Evolutionary conservation across 257 asterid genomes (phyloP).

Genomic region (Salvia hispanica): DNA sequence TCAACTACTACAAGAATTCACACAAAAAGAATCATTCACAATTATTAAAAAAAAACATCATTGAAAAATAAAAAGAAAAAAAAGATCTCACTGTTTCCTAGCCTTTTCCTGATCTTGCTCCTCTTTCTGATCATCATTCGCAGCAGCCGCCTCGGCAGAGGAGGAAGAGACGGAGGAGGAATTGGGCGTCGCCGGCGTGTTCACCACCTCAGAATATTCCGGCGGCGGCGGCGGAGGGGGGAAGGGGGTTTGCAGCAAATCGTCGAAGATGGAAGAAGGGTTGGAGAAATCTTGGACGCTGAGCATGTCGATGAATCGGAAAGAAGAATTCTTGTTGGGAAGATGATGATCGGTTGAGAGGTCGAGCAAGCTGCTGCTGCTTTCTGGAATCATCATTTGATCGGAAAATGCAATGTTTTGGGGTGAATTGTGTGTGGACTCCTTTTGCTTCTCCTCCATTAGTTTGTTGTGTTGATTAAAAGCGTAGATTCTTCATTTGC

Average conservation of each 20-base stretch:
- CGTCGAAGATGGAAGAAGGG: constrained; percentile 43
- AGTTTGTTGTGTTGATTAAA: constrained; percentile 9
- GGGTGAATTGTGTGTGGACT: not conserved
- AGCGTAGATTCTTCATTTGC: constrained; percentile 45
- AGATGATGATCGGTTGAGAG: constrained; percentile 13
- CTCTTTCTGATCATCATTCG: constrained; percentile 38
- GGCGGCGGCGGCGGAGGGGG: constrained; percentile 22
- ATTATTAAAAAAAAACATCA: not conserved
- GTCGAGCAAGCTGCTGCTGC: constrained; percentile 24
- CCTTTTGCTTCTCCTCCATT: constrained; percentile 42
- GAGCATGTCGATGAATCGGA: constrained; percentile 42
- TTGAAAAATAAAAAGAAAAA: not conserved
- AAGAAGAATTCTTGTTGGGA: constrained; percentile 9
- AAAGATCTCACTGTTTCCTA: constrained; percentile 50
- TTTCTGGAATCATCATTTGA: constrained; percentile 29
- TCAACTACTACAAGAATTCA: no score
- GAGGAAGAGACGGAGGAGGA: constrained; percentile 59
- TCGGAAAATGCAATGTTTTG: constrained; percentile 33
- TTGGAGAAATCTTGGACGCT: constrained; percentile 37
- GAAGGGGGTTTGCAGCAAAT: constrained; percentile 34
- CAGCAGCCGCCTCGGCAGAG: constrained; percentile 57
- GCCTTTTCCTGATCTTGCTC: constrained; percentile 47
- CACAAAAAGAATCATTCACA: no score
- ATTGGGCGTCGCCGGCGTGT: constrained; percentile 45
- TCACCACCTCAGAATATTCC: constrained; percentile 49